A percentile compares a stretch with the other conserved stretches of the same genome.
Evolutionary conservation across 768 basidiomycete species (phyloP).

Genomic region (Rossbeevera mucosa): DNA sequence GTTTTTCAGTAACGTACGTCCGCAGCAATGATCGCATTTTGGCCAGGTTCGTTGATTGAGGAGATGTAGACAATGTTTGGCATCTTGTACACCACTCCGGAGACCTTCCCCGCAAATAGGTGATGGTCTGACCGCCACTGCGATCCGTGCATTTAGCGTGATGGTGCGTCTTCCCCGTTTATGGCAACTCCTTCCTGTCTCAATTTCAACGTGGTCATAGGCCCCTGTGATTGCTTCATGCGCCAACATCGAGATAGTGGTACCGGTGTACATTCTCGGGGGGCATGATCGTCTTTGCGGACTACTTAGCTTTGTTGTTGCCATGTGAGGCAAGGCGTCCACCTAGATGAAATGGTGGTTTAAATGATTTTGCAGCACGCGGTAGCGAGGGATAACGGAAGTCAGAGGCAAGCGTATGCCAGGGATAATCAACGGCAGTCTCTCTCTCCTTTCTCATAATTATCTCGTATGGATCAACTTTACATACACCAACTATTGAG

Average conservation of each 20-base stretch:
- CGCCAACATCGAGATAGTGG: slow-evolving; percentile 57
- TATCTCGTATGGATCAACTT: too few relatives aligned
- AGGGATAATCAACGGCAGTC: too few relatives aligned
- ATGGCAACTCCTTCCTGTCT: not conserved
- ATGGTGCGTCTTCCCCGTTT: slow-evolving; percentile 37
- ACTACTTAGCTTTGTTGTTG: slow-evolving; percentile 53
- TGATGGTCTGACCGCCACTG: slow-evolving; percentile 58
- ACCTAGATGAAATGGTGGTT: too few relatives aligned
- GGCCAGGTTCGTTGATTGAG: not conserved
- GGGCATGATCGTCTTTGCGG: slow-evolving; percentile 56
- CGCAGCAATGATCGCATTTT: not conserved
- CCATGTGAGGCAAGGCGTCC: slow-evolving; percentile 78
- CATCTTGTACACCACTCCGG: slow-evolving; percentile 67
- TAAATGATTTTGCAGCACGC: too few relatives aligned
- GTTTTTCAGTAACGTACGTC: slow-evolving; percentile 55
- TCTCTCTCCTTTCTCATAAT: too few relatives aligned
- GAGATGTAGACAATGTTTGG: slow-evolving; percentile 62
- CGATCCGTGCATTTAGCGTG: slow-evolving; percentile 62
- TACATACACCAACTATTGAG: too few relatives aligned
- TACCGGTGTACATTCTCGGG: slow-evolving; percentile 74
- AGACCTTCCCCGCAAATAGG: slow-evolving; percentile 72
- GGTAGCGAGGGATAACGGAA: too few relatives aligned
- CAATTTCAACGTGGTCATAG: slow-evolving; percentile 29
- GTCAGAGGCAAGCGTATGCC: too few relatives aligned
- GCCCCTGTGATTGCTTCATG: slow-evolving; percentile 71